Percentiles rank a stretch among this genome's conserved stretches.
These are phyloP conservation scores for Biscutella laevigata DNA, from an alignment of 441 rosid species.

Conservation along the genomic window DNA sequence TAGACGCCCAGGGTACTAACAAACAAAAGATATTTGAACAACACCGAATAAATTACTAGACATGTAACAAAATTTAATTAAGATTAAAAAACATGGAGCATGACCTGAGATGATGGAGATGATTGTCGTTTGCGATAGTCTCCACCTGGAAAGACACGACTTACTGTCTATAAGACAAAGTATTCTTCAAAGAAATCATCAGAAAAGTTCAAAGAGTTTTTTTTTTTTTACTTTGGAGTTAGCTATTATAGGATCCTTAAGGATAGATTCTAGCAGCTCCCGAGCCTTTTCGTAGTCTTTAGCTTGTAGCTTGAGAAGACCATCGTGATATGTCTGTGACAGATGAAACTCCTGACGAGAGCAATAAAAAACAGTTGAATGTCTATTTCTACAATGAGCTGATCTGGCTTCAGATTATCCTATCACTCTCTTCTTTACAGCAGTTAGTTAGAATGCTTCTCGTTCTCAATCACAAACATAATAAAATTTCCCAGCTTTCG, in stretches of 20 bases:
- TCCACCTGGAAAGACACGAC: conserved; percentile 43
- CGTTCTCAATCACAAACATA: background rate
- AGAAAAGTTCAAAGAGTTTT: background rate
- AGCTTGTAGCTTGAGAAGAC: conserved; percentile 82
- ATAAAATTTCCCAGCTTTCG: background rate
- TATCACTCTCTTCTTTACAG: background rate
- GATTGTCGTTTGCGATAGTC: conserved; percentile 57
- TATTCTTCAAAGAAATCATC: background rate
- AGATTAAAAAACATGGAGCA: conserved; percentile 6
- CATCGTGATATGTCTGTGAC: conserved; percentile 82
- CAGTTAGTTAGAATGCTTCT: background rate
- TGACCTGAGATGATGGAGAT: conserved; percentile 88
- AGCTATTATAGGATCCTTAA: conserved; percentile 76
- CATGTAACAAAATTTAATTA: conserved; percentile 8
- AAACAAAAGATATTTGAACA: background rate
- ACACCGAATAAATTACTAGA: background rate
- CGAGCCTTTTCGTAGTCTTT: conserved; percentile 79
- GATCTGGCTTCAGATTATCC: background rate
- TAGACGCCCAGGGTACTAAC: background rate
- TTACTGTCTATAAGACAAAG: background rate
- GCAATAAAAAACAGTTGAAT: background rate
- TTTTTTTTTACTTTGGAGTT: conserved; percentile 44
- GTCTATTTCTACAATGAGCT: background rate
- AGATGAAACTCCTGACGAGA: conserved; percentile 77
- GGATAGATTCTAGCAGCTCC: conserved; percentile 66